Evolutionary conservation across 257 asterid genomes (phyloP).

Genomic region (Phtheirospermum japonicum): DNA sequence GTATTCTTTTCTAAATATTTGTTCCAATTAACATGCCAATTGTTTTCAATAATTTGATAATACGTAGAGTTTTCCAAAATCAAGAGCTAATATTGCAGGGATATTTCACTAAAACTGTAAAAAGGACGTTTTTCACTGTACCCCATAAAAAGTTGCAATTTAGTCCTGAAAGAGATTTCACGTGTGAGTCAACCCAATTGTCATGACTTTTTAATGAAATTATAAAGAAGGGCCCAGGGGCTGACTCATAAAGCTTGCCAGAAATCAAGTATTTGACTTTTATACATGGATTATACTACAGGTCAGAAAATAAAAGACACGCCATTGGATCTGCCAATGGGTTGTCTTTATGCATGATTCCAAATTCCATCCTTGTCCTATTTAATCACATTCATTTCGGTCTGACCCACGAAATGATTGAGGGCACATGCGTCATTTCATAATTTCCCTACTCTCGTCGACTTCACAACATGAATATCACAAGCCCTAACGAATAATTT

Average conservation of each 20-base stretch:
- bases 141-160: not conserved
- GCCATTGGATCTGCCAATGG: not conserved
- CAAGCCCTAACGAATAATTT: too few species aligned
- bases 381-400: not conserved
- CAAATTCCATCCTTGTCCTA: not conserved
- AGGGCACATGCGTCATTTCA: conserved; percentile 7
- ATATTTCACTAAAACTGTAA: too few species aligned
- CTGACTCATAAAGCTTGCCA: not conserved
- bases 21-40: too few species aligned
- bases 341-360: not conserved
- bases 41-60: too few species aligned
- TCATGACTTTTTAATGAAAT: not conserved
- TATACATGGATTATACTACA: not conserved
- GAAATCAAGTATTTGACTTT: conserved; percentile 1
- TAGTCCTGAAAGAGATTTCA: not conserved
- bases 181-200: not conserved
- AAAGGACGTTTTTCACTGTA: too few species aligned
- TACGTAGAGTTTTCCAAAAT: too few species aligned
- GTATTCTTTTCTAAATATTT: too few species aligned
- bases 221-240: not conserved
- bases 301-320: not conserved
- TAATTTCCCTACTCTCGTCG: too few species aligned
- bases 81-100: too few species aligned
- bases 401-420: not conserved
- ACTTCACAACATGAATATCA: not conserved